Evolutionary conservation across 805 yeast genomes (phyloP), one percentile per base, ranked within the genome.

Genomic region (Metschnikowia cerradonensis): DNA sequence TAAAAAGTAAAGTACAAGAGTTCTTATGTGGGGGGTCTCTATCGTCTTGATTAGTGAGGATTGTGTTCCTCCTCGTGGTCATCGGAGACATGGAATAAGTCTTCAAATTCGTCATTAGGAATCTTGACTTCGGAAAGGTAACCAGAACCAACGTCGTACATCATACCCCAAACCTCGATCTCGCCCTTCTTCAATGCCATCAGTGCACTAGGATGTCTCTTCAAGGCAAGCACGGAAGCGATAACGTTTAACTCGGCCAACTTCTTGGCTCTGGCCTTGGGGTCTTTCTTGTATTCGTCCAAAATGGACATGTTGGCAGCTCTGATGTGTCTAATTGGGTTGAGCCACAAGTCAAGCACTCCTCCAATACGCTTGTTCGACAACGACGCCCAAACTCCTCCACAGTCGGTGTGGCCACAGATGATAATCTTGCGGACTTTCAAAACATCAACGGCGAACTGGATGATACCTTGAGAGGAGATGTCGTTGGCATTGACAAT

Each of bases 51-150:
- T 50, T 52, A 62, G 50, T 62, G 66, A 14, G 65, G 60, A 37
- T 57, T 58, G 56, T 50, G 53, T 30, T 61, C 67, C 17, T 60
- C 67, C 30, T 53, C 65, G 49, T 53, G 59, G 49, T 61, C 69
- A 54, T 71, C 75, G 11, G 58, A 60, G 35, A 71, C 68, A 52
- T 70, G 76, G 52, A 57, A 74, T 51, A 74, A 67, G 55, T 74
- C 77, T 51, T 69, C 73, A 50, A 68, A 70, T 58, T 73, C 77
- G 59, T 74, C 78, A 46, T 61, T 63, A 34, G 78, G 75, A 34
- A 57, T 52, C 44, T 58, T 58, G 34, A 58, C 52, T 47, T 58
- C 59, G 32, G 57, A 52, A 41, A 58, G 59, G 53, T 53, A 55
- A n/a, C 61, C 61, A 11, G 58, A 48, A 23, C 51, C 55, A 32